Conservation (phyloP, 1,284 basidiomycete genomes). For the Salmacisia buchloeana region DNA sequence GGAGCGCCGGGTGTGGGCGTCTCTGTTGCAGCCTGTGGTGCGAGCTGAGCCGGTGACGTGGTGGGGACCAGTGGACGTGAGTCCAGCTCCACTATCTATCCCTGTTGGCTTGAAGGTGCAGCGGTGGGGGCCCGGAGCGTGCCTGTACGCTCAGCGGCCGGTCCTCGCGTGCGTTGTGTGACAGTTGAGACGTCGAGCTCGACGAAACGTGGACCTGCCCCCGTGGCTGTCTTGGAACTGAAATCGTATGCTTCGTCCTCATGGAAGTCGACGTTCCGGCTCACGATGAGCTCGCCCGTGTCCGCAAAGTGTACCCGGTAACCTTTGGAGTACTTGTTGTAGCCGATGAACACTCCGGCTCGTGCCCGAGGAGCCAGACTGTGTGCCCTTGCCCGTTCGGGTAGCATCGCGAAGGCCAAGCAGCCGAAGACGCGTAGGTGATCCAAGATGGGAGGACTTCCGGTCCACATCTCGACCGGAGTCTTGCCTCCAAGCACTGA, state of each 20-base stretch:
- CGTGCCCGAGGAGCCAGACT: not conserved
- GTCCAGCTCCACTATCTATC: no score
- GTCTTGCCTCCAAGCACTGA: not conserved
- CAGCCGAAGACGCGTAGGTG: constrained; percentile 7
- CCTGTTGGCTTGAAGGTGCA: no score
- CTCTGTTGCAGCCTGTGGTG: no score
- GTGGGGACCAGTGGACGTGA: no score
- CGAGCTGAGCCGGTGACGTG: no score
- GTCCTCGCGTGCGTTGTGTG: not conserved
- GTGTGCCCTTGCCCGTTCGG: not conserved
- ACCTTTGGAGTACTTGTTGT: not conserved
- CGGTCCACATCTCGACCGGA: constrained; percentile 5
- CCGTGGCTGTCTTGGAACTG: not conserved
- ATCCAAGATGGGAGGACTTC: not conserved
- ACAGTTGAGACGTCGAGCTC: not conserved
- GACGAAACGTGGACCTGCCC: not conserved
- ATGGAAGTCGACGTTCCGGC: not conserved
- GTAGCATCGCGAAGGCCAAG: not conserved
- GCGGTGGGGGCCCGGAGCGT: no score
- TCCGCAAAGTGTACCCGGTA: not conserved
- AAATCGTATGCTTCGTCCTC: not conserved
- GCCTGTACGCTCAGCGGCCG: no score
- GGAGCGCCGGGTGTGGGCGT: no score
- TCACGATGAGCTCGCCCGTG: not conserved
- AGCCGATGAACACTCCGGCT: constrained; percentile 2